Percentiles rank a stretch among this genome's conserved stretches.
These are phyloP conservation scores for Geotrichum aggregatum DNA, from an alignment of 1,139 yeast genomes.

Conservation along the genomic window DNA sequence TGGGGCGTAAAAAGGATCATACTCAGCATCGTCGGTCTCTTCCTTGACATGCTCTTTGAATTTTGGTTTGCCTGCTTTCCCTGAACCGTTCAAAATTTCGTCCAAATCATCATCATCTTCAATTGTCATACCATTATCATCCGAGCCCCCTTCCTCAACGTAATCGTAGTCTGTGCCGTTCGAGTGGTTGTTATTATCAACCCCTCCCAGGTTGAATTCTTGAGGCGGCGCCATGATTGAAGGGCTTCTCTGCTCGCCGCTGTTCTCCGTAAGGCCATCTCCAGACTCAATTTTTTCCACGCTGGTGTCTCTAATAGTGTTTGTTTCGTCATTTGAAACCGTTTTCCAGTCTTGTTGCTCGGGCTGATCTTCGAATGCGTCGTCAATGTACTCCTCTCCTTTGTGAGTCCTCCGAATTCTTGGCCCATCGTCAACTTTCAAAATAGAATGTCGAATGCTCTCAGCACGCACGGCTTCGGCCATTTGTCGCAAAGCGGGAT, in stretches of 20 bases:
- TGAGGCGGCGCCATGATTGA: not conserved
- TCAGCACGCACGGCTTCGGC: constrained; percentile 71
- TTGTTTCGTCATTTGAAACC: constrained; percentile 14
- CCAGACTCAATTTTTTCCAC: constrained; percentile 23
- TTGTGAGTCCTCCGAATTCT: constrained; percentile 74
- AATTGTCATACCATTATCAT: constrained; percentile 29
- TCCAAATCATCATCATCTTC: constrained; percentile 38
- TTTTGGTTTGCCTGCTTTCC: not conserved
- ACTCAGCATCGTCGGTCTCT: constrained; percentile 18
- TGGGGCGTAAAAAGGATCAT: constrained; percentile 11
- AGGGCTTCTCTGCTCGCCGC: constrained; percentile 13
- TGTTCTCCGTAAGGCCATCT: constrained; percentile 20
- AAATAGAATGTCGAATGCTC: constrained; percentile 58
- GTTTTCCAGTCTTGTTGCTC: constrained; percentile 17
- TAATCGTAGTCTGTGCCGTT: constrained; percentile 23
- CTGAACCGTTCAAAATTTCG: constrained; percentile 35
- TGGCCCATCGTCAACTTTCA: constrained; percentile 54
- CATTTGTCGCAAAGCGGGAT: constrained; percentile 65
- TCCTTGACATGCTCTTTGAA: not conserved
- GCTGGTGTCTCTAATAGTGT: constrained; percentile 12
- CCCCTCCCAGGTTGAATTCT: not conserved
- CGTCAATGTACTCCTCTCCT: constrained; percentile 78
- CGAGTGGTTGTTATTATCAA: constrained; percentile 1
- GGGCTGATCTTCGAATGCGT: constrained; percentile 41
- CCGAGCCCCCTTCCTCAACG: constrained; percentile 34